Evolutionary conservation across 352 stramenopile genomes (phyloP), one percentile per base, ranked within the genome.

Genomic region (Pythium sp.): DNA sequence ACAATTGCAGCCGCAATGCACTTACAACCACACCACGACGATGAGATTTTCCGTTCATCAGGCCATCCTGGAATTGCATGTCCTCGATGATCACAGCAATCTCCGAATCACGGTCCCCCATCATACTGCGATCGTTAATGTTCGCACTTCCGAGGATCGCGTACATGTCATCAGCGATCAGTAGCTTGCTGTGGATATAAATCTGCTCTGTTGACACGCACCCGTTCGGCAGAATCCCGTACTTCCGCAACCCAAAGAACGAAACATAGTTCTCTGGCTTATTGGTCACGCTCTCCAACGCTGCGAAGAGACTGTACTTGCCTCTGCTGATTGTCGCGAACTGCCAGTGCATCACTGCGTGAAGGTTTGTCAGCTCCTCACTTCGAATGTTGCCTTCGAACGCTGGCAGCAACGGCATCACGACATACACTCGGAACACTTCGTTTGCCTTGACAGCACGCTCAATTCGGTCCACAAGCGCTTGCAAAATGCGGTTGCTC

Each of bases 41-140:
- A 49, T 89, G 91, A 12, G 82, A 73, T n/a, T 76, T 76, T 24
- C 90, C 84, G 65, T 93, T 91, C 84, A 93, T 93, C 22, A 78
- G 49, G 36, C 86, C 85, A 28, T 91, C 82, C 46, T 92, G 79
- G 72, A 93, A 91, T 61, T 92, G 79, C 64, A 88, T 84, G 58
- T 96, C 89, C 67, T 96, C 87, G 12, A 96, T 84, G 62, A 96
- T 78, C 34, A 96, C 62, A 26, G 82, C 89, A 69, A 96, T 96
- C 53, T 96, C 89, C 26, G 87, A 95, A 67, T 96, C 89, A 51
- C 93, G 91, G 54, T 97, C 88, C 47, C 94, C 95, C 57, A 92
- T 91, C 85, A 98, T 95, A 69, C 91, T 98, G 8, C 95, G 90
- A 69, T 98, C 93, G 60, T 98, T 98, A 62, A 98, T 98, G 79